Percentiles rank a stretch among this genome's conserved stretches.
phyloP scores from a whole-genome alignment of 495 filamentous ascomycete species.

The Penicillium soppii region DNA sequence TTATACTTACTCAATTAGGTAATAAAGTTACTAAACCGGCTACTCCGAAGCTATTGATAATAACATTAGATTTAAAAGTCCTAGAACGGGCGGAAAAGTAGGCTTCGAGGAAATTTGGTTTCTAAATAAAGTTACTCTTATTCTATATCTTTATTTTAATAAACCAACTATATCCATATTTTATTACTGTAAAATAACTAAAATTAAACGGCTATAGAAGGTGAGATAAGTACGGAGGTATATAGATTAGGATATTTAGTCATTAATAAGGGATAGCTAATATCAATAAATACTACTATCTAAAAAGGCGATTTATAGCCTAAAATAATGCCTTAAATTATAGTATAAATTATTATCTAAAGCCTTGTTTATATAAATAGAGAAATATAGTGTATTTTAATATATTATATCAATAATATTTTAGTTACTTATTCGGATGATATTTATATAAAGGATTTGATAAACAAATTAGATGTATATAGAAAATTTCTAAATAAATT shows the following conservation, averaged over 20 bases:
- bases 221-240: too few relatives aligned
- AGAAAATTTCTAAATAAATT: too few relatives aligned
- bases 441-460: too few relatives aligned
- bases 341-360: too few relatives aligned
- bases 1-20: not conserved
- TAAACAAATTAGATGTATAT: too few relatives aligned
- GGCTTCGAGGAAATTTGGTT: slow-evolving; percentile 1
- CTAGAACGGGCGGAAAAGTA: not conserved
- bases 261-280: too few relatives aligned
- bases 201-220: not conserved
- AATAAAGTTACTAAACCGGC: slow-evolving; percentile 4
- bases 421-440: too few relatives aligned
- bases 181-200: too few relatives aligned
- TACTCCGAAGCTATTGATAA: not conserved
- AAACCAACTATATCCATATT: not conserved
- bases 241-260: too few relatives aligned
- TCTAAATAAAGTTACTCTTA: slow-evolving; percentile 6
- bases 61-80: not conserved
- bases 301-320: slow-evolving; percentile 11
- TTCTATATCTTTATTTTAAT: slow-evolving; percentile 1
- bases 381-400: too few relatives aligned
- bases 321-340: slow-evolving; percentile 7
- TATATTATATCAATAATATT: too few relatives aligned
- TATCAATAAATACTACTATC: slow-evolving; percentile 6
- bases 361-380: too few relatives aligned